Base-by-base conservation (phyloP, 768 basidiomycete genomes). In the Suillus ampliporus region DNA sequence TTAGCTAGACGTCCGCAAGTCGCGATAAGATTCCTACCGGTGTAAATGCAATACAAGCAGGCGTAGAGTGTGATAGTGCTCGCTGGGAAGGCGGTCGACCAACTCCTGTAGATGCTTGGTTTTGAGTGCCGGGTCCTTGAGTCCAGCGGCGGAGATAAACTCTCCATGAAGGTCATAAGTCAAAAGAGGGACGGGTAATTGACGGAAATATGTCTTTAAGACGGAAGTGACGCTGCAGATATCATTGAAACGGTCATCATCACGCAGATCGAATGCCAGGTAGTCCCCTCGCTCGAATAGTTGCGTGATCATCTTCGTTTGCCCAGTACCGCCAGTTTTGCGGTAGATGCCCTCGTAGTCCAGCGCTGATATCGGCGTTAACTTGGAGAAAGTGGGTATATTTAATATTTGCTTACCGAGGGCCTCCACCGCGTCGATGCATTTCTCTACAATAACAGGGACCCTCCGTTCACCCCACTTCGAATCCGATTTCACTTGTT, bases 311-410 rank as follows among this genome's bases (percentile, higher is more conserved):
- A 84, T 84, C 79, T 97, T 97, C 40, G 94, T 91, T 70, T 96
- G 96, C 3, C 91, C 85, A 34, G 92, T 89, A 3, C 97, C 97
- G 35, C 97, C 97, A 0, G 90, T 94, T 80, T 99, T 99, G 65
- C 97, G 94, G 76, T 99, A 99, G 66, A 99, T 94, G 13, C 97
- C 97, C 75, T 99, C 97, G 71, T 95, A 95, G 63, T 97, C 94
- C 78, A 98, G 84, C 5, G 92, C 96, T 93, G 57, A 57, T 35
- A 35, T 34, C 56, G n/a, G 31, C 14, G 61, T 66, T 35, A 69
- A 17, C 35, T 5, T 28, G 23, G 23, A 26, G 23, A 37, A 52
- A 23, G 40, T 6, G 47, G 26, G 17, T 19, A 15, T 3, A 47
- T 28, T 23, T 11, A 40, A 2, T 15, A 54, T 51, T 31, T 41